Evolutionary conservation across 306 rosid species (phyloP).

Genomic region (Notholithocarpus densiflorus): DNA sequence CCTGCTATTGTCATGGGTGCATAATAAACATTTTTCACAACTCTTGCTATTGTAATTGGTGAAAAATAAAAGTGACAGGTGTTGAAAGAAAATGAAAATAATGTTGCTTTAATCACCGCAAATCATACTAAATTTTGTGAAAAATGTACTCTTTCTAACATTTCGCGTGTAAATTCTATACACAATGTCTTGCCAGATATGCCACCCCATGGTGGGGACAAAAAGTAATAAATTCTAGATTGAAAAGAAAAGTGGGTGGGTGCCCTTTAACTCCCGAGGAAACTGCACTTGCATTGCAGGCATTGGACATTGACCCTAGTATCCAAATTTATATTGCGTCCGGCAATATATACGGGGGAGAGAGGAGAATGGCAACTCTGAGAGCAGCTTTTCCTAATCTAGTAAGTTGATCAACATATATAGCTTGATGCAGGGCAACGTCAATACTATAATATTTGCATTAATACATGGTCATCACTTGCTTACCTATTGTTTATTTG

Average conservation of each 20-base stretch:
- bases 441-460: too few species aligned
- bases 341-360: constrained; percentile 87
- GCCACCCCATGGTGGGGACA: constrained; percentile 86
- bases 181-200: constrained; percentile 43
- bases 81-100: too few species aligned
- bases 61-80: too few species aligned
- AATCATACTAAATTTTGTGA: too few species aligned
- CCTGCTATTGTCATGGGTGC: too few species aligned
- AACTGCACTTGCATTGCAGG: constrained; percentile 59
- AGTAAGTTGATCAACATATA: constrained; percentile 48
- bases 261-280: constrained; percentile 96
- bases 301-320: constrained; percentile 64
- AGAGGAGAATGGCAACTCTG: constrained; percentile 60
- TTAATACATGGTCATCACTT: too few species aligned
- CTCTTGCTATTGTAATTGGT: too few species aligned
- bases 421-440: too few species aligned
- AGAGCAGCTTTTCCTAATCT: constrained; percentile 61
- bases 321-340: constrained; percentile 84
- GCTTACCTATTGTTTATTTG: too few species aligned
- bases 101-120: too few species aligned
- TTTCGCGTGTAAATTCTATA: background rate
- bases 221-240: constrained; percentile 71
- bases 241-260: constrained; percentile 73
- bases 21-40: too few species aligned
- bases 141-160: too few species aligned